Conservation (phyloP, 1,139 yeast genomes). For the Pneumocystis canis region DNA sequence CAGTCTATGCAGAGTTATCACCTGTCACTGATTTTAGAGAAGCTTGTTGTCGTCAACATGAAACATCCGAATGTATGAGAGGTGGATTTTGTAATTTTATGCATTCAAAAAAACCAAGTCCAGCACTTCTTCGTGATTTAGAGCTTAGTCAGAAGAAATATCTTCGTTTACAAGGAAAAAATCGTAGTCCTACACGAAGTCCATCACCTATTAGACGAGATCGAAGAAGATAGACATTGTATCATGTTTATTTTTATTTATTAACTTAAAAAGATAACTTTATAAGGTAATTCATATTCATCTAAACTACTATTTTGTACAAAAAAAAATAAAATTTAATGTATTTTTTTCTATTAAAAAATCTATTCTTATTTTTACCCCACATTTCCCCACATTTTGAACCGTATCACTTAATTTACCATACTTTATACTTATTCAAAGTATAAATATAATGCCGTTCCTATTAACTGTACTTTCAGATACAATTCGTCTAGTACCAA, state of each 20-base stretch:
- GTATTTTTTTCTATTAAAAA: background rate
- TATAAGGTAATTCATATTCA: background rate
- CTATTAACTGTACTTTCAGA: slow-evolving; percentile 67
- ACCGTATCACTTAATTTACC: background rate
- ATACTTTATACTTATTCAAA: too few relatives aligned
- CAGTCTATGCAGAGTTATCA: slow-evolving; percentile 66
- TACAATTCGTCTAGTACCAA: slow-evolving; percentile 77
- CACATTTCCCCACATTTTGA: background rate
- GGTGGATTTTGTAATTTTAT: slow-evolving; percentile 78
- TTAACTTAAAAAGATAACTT: background rate
- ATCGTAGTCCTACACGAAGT: slow-evolving; percentile 13
- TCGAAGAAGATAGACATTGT: background rate
- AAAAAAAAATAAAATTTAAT: background rate
- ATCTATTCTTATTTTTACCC: background rate
- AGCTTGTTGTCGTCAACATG: slow-evolving; percentile 64
- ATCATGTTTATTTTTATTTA: background rate
- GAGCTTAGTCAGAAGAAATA: slow-evolving; percentile 26
- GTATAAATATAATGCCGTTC: slow-evolving; percentile 40
- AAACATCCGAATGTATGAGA: slow-evolving; percentile 47
- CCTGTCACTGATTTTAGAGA: slow-evolving; percentile 62
- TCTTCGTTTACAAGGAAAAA: slow-evolving; percentile 16
- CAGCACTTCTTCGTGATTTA: slow-evolving; percentile 30
- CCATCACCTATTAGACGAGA: slow-evolving; percentile 9
- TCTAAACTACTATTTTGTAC: slow-evolving; percentile 12
- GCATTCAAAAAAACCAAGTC: slow-evolving; percentile 53